Base-by-base conservation (phyloP, 805 yeast species). In the Schizosaccharomyces lindneri region DNA sequence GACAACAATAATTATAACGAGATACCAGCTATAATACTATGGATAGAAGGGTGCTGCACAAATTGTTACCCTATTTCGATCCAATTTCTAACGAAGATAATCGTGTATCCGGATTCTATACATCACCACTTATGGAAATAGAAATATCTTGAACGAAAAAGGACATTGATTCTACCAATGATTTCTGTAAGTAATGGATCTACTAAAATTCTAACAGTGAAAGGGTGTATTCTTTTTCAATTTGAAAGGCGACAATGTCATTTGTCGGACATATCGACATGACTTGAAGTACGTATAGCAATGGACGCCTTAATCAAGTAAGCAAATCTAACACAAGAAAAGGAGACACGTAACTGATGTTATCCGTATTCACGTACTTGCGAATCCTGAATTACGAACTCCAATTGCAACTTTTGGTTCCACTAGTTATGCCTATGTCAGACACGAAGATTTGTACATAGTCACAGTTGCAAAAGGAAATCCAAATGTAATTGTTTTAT, bases 381-480 rank as follows among this genome's bases (percentile, higher is more conserved):
- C 85, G 61, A 78, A 83, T 62, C 75, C 79, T 3, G 82, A 78
- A 27, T 71, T 76, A n/a, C 73, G 82, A 64, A 79, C 87, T 0
- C 90, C 93, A 0, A 76, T 85, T 0, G 73, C 90, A 55, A 93
- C 97, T 0, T 73, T 93, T 55, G 97, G 97, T 0, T 86, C 95
- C 0, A 93, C 97, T 0, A 84, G 95, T 0, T 93, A 90, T 69
- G 77, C 87, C 62, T 89, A 87, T 68, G 82, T 86, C 59, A 80
- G 79, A 65, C 74, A 75, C 63, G 75, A 76, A 15, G 74, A 77
- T 61, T 66, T 90, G 17, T 93, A 94, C 84, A 67, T 87, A 7
- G 95, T 89, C 11, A 95, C 89, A 0, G 88, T 89, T n/a, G 81
- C 94, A 0, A 78, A 97, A 64, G 83, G 87, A 55, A 93, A 90